Evolutionary conservation across 495 filamentous ascomycete genomes (phyloP), one percentile per base, ranked within the genome.

Genomic region (Aspergillus panamensis): DNA sequence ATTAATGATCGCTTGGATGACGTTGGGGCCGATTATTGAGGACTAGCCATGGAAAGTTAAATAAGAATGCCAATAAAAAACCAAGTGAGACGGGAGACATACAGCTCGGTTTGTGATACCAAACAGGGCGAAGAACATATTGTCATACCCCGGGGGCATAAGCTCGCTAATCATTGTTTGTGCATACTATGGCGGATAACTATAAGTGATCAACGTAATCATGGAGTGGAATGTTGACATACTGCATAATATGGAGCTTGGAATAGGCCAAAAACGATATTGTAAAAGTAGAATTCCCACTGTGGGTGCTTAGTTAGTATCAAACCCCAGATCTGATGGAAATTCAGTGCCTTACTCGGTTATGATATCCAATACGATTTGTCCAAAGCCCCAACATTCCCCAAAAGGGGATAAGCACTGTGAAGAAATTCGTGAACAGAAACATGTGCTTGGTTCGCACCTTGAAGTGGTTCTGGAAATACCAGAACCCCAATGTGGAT

Each of bases 121-220:
- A 58, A 81, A 81, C 0, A 81, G 61, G 3, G 76, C 75, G 40
- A 81, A 81, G 61, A 81, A 80, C 73, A 81, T 77, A 32, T 80
- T 80, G 53, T 81, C 78, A 47, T 78, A 80, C 10, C 78, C 77
- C 5, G 67, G 67, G 2, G 78, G 78, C 59, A 76, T 79, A 10
- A 81, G 69, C 48, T 81, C 77, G 42, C 73, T 77, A 50, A 81
- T 79, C 78, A 81, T 80, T 17, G 76, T 81, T 70, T 81, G 78
- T 9, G 75, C 71, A 53, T 81, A 81, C 71, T 77, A 49, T 13
- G 29, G 35, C 44, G 39, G 54, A 29, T 19, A 48, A 39, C 3
- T 1, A 45, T 51, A 37, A 31, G 16, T 45, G 29, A 51, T 19
- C 9, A 3, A 20, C 21, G 21, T 45, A 0, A 10, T 47, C 1